Conservation (phyloP, 1,284 basidiomycete genomes). For the Wolfiporia cocos region DNA sequence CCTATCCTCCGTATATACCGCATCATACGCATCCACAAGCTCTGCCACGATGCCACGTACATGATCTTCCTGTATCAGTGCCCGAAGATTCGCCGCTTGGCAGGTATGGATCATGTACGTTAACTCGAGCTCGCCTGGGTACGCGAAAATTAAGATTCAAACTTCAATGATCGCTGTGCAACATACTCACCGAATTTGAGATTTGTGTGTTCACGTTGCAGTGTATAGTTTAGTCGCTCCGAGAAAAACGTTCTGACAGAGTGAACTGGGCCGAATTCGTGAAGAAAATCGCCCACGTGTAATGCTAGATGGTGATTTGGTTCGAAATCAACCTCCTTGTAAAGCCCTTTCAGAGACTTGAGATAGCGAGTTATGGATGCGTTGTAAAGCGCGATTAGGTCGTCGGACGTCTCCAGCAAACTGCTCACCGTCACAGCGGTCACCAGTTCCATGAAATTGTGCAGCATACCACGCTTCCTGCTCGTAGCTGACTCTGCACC, state of each 20-base stretch:
- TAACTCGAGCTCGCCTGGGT: not conserved
- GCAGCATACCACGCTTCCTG: not conserved
- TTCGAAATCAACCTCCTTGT: not conserved
- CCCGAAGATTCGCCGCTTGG: not conserved
- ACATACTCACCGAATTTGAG: not conserved
- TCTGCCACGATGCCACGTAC: not conserved
- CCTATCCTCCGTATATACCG: not conserved
- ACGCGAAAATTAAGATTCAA: not conserved
- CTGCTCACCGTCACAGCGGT: not conserved
- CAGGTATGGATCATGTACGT: not conserved
- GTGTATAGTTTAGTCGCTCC: not conserved
- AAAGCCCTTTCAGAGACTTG: not conserved
- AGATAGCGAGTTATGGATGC: not conserved
- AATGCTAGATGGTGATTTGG: not conserved
- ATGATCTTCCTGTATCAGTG: not conserved
- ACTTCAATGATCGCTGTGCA: not conserved
- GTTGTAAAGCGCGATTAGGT: not conserved
- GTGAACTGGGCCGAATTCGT: not conserved
- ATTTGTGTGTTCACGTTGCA: not conserved
- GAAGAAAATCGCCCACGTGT: not conserved
- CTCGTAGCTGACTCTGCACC: not conserved
- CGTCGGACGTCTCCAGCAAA: not conserved
- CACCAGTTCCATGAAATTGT: not conserved
- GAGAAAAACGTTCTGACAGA: not conserved
- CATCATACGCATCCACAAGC: not conserved